Evolutionary conservation across 2,329 filamentous ascomycete genomes (phyloP), one percentile per base, ranked within the genome.

Genomic region (Cladosporium cucumerinum): DNA sequence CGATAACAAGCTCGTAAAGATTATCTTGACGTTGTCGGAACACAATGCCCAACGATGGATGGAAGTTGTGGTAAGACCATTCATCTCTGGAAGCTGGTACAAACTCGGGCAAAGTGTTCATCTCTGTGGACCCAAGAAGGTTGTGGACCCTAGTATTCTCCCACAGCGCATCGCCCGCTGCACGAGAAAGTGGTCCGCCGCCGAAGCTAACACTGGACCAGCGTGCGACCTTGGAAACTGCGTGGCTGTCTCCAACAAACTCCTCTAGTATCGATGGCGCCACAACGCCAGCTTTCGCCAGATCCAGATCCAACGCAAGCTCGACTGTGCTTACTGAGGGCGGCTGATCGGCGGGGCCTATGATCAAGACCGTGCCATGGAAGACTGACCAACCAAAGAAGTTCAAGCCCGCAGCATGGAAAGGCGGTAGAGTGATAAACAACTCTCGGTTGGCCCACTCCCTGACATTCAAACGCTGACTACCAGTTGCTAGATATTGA

Each of bases 331-430:
- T 48, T 16, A 65, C 46, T 2, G 62, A 66, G 2, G 57, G 62
- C 23, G 59, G 66, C 26, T 23, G 36, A 54, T 66, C 59, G 25
- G 48, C 21, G 8, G 67, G 65, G 14, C 67, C 67, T 10, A 68
- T 39, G 3, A 68, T 23, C 11, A 66, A 32, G 36, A 59, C 12
- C 11, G 67, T 67, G 11, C 30, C 51, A 8, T 67, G 67, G 34
- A 66, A 67, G 12, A 65, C 34, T 14, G 67, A 67, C 32, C 57
- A 67, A 21, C 49, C 36, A 26, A 67, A 63, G 39, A 68, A 60
- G 63, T 67, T 66, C 48, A 63, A 49, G 11, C 62, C 67, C 21
- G 65, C 67, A 3, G 65, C 58, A 51, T 67, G 67, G 23, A 68
- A 68, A 5, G 60, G 63, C 12, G 67, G 67, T 11, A 68, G 46